phyloP scores from a whole-genome alignment of 768 basidiomycete genomes.

The Gloeopeniophorella convolvens region DNA sequence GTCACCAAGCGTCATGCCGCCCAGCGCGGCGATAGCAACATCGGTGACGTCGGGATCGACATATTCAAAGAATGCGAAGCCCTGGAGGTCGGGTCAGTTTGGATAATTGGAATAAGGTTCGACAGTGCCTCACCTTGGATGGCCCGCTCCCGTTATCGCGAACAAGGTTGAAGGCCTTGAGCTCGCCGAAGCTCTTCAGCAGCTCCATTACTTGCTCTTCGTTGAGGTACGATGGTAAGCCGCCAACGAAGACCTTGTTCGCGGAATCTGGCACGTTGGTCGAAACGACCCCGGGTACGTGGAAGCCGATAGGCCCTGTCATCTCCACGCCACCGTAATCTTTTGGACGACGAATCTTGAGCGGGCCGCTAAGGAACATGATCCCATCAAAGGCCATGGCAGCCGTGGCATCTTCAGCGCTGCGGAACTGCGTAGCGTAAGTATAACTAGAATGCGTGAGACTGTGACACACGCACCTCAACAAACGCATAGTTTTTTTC shows the following conservation, averaged over 20 bases:
- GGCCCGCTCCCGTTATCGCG: conserved; percentile 85
- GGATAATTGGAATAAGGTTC: background rate
- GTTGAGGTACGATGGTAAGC: conserved; percentile 89
- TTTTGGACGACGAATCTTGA: conserved; percentile 96
- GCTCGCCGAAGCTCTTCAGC: conserved; percentile 93
- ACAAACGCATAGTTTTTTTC: conserved; percentile 99
- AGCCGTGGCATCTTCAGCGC: conserved; percentile 91
- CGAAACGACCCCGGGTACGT: conserved; percentile 93
- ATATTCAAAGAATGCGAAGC: conserved; percentile 99
- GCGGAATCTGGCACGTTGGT: conserved; percentile 95
- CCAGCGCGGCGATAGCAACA: conserved; percentile 90
- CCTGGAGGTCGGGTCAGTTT: conserved; percentile 41
- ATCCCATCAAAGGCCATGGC: conserved; percentile 98
- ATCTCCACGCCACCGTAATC: conserved; percentile 84
- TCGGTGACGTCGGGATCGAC: conserved; percentile 85
- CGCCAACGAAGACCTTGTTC: conserved; percentile 98
- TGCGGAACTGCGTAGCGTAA: conserved; percentile 69
- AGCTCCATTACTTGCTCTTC: conserved; percentile 99
- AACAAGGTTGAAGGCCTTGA: conserved; percentile 97
- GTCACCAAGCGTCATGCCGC: conserved; percentile 97
- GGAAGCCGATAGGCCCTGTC: conserved; percentile 44
- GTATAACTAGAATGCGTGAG: conserved; percentile 10
- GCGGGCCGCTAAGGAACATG: conserved; percentile 89
- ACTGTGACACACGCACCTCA: conserved; percentile 54
- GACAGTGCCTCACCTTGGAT: conserved; percentile 60